Base-by-base conservation (phyloP, 2,329 filamentous ascomycete genomes). In the Lasiodiplodia theobromae region DNA sequence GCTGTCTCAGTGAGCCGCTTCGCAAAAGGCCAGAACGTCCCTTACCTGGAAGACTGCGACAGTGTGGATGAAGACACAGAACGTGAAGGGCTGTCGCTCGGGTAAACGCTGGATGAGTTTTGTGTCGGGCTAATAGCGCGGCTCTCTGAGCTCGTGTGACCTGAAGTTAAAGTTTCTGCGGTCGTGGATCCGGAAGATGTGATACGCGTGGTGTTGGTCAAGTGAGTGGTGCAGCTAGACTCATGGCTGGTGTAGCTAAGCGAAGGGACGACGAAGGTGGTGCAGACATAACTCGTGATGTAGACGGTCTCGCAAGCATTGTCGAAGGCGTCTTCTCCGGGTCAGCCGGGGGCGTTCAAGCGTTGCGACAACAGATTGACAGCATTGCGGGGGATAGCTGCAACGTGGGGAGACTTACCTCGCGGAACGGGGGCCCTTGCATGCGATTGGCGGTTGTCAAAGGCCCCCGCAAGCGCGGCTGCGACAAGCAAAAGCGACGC, bases 261-360 rank as follows among this genome's bases (percentile, higher is more conserved):
- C 18, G 38, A 47, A 23, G 21, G 23, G 7, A 23, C 7, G 8
- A 14, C 6, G 14, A 38, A 2, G 57, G 28, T 31, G 2, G 28
- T 56, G 28, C 44, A 21, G 7, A 37, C 38, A 47, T 28, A 40
- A 21, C 18, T 28, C 25, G 58, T 62, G 10, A 21, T n/a, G 25
- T 49, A 62, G n/a, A 62, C 58, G 25, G 58, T 62, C 40, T 62
- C 40, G 58, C 38, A 60, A 23, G 7, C 16, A 40, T 28, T 25
- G 58, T 23, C 12, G 58, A 21, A 6, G 58, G 7, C 16, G 40
- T 28, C 58, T 62, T n/a, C 40, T 16, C 58, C 58, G 37, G 58
- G 57, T 62, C 16, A 49, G 38, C 11, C 7, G 25, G 2, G n/a
- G 21, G 52, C 6, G 10, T 11, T 28, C 28, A 34, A 12, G 16